phyloP scores from a whole-genome alignment of 257 asterid species.

The Solanum virginianum region DNA sequence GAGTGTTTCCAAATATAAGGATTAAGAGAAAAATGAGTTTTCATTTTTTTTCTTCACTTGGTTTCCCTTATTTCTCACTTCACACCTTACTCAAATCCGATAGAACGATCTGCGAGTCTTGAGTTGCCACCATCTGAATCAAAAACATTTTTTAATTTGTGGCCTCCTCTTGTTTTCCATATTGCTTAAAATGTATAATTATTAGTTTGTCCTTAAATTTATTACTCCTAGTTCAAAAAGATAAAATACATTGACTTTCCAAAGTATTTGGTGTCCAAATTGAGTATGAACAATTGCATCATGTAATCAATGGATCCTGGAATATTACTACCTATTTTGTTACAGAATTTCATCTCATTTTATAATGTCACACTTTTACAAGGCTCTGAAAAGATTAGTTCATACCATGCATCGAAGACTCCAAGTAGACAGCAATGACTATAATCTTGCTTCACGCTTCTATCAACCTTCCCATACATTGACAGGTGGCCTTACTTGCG shows the following conservation, averaged over 20 bases:
- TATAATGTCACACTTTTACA: no score
- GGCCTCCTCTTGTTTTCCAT: no score
- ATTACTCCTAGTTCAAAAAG: neutral
- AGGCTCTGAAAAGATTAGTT: conserved; percentile 33
- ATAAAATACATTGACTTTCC: neutral
- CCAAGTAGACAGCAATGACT: conserved; percentile 99
- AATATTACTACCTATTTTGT: neutral
- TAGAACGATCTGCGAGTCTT: no score
- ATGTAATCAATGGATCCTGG: neutral
- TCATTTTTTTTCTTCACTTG: no score
- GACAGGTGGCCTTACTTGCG: conserved; percentile 96
- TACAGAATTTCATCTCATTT: neutral
- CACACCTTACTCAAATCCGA: no score
- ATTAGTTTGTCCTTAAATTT: neutral
- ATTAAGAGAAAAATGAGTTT: no score
- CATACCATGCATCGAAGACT: conserved; percentile 91
- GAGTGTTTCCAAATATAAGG: no score
- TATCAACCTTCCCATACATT: conserved; percentile 53
- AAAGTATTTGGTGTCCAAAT: neutral
- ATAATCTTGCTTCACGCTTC: conserved; percentile 76
- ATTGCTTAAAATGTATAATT: no score
- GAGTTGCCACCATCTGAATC: no score
- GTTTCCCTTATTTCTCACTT: no score
- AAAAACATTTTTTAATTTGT: no score
- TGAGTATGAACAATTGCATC: neutral